Percentiles rank a stretch among this genome's conserved stretches.
Conservation (phyloP, 345 rosid species). For the Lepidium didymum region DNA sequence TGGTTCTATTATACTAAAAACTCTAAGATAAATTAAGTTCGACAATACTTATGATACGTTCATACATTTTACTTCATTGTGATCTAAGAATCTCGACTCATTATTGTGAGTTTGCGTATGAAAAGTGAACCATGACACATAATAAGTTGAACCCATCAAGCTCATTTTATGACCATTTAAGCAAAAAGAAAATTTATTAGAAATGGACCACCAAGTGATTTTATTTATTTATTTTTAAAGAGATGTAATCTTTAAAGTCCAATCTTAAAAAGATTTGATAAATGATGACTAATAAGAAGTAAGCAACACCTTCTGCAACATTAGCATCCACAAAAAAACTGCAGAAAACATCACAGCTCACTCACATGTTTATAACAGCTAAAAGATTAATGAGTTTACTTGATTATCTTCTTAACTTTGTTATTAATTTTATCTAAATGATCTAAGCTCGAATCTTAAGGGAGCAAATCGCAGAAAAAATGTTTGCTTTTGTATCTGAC, state of each 20-base stretch:
- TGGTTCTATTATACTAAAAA: too few species aligned
- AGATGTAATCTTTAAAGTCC: background rate
- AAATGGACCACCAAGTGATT: slow-evolving; percentile 7
- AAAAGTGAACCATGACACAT: too few species aligned
- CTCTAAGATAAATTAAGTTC: too few species aligned
- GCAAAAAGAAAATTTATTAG: background rate
- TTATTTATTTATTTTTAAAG: too few species aligned
- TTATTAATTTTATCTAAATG: background rate
- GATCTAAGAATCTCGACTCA: too few species aligned
- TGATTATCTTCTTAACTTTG: background rate
- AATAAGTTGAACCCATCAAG: background rate
- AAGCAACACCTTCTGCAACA: slow-evolving; percentile 7
- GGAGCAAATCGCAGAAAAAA: slow-evolving; percentile 23
- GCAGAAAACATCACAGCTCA: slow-evolving; percentile 22
- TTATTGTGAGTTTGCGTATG: too few species aligned
- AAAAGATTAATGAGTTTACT: background rate
- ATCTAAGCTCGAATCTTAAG: slow-evolving; percentile 26
- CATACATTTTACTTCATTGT: too few species aligned
- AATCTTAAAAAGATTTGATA: background rate
- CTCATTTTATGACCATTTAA: background rate
- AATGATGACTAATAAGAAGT: slow-evolving; percentile 1
- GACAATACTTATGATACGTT: too few species aligned
- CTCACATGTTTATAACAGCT: slow-evolving; percentile 24
- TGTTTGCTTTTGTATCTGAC: slow-evolving; percentile 22
- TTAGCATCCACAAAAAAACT: background rate